These are phyloP conservation scores for Aspergillus spinulosporus DNA, from an alignment of 2,329 filamentous ascomycete species.

Conservation along the genomic window DNA sequence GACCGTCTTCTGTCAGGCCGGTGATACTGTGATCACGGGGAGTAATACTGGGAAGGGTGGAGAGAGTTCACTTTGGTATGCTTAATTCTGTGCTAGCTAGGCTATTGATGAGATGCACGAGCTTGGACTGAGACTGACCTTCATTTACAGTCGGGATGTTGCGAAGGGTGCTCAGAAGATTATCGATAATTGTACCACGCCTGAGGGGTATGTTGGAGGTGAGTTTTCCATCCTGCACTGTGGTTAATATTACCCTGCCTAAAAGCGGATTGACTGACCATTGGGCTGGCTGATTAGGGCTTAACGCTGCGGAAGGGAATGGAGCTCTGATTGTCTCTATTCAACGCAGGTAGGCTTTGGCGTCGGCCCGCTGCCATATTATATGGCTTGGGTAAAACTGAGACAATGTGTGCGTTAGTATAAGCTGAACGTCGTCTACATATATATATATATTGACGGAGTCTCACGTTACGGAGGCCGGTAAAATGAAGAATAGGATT, in stretches of 20 bases:
- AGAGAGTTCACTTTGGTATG: conserved; percentile 3
- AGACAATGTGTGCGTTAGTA: not conserved
- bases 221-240: not conserved
- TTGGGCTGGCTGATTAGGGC: not conserved
- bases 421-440: not conserved
- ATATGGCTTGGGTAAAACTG: not conserved
- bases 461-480: no score
- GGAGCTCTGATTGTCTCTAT: conserved; percentile 1
- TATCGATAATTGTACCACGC: conserved; percentile 7
- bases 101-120: not conserved
- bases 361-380: no score
- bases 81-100: not conserved
- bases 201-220: conserved; percentile 5
- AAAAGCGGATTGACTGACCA: not conserved
- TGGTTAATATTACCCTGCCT: not conserved
- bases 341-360: not conserved
- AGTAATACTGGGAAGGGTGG: not conserved
- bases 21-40: conserved; percentile 3
- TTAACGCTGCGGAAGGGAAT: not conserved
- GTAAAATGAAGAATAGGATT: no score
- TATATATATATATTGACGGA: no score
- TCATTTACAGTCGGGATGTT: not conserved
- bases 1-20: not conserved
- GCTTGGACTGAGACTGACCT: not conserved
- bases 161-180: conserved; percentile 1